Evolutionary conservation across 176 grass and related monocot species (phyloP).

Genomic region (Leersia perrieri): DNA sequence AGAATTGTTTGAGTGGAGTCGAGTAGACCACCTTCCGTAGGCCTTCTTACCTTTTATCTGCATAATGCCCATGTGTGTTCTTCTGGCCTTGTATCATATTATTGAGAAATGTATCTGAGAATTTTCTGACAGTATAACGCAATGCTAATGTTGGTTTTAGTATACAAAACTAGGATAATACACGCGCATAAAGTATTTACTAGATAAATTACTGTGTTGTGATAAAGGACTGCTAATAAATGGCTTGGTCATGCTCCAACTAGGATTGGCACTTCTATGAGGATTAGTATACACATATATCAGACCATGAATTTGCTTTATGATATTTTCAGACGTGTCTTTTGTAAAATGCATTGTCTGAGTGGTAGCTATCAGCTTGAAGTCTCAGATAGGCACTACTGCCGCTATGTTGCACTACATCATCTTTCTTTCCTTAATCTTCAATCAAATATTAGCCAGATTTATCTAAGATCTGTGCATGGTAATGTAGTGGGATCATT

Average conservation of each 20-base stretch:
- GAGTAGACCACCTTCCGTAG: slow-evolving; percentile 22
- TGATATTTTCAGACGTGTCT: slow-evolving; percentile 5
- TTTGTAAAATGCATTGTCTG: not conserved
- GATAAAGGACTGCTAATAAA: slow-evolving; percentile 16
- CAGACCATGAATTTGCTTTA: slow-evolving; percentile 23
- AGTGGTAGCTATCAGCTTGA: not conserved
- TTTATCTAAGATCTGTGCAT: slow-evolving; percentile 26
- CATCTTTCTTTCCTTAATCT: not conserved
- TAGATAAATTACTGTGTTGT: slow-evolving; percentile 12
- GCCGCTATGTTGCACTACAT: slow-evolving; percentile 14
- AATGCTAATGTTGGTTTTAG: slow-evolving; percentile 1
- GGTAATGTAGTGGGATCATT: slow-evolving; percentile 27
- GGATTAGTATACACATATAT: not conserved
- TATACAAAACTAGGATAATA: not conserved
- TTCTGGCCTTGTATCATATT: slow-evolving; percentile 23
- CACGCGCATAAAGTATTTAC: not conserved
- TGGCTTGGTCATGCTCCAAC: slow-evolving; percentile 10
- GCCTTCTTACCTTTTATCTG: slow-evolving; percentile 4
- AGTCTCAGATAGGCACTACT: slow-evolving; percentile 5
- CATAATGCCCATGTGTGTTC: slow-evolving; percentile 25
- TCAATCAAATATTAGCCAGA: slow-evolving; percentile 6
- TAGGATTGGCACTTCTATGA: slow-evolving; percentile 10
- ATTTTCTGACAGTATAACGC: slow-evolving; percentile 4
- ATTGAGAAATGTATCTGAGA: slow-evolving; percentile 27
- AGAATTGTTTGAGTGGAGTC: slow-evolving; percentile 13